A percentile compares a stretch with the other conserved stretches of the same genome.
These are phyloP conservation scores for Cyamopsis tetragonoloba DNA, from an alignment of 306 rosid genomes.

Conservation along the genomic window DNA sequence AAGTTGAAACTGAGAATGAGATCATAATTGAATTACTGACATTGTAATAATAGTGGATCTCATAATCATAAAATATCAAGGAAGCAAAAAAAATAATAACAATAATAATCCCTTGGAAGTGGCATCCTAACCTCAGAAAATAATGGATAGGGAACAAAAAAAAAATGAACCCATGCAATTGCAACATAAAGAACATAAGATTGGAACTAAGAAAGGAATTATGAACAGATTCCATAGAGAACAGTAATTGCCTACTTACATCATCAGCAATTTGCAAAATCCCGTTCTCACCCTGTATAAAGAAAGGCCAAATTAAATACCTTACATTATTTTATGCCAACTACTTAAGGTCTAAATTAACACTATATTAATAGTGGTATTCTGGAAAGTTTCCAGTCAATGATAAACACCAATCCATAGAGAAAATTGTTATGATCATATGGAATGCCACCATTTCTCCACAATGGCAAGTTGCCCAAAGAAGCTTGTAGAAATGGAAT, in stretches of 20 bases:
- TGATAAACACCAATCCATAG: background rate
- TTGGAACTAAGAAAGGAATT: background rate
- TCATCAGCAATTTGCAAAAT: conserved; percentile 74
- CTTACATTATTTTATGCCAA: background rate
- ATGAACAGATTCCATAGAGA: background rate
- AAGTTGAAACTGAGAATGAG: background rate
- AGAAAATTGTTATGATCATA: background rate
- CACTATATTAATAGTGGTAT: background rate
- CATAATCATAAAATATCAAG: background rate
- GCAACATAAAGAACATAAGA: background rate
- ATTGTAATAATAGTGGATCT: background rate
- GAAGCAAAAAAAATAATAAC: too few relatives aligned
- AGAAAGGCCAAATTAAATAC: conserved; percentile 10
- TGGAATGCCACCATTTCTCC: background rate
- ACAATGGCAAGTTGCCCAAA: background rate
- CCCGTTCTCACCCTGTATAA: conserved; percentile 68
- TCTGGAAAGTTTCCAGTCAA: conserved; percentile 6
- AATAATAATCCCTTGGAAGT: background rate
- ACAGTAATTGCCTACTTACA: conserved; percentile 46
- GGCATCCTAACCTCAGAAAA: background rate
- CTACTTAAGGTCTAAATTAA: background rate
- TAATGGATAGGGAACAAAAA: background rate
- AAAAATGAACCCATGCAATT: background rate
- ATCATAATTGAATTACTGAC: background rate
- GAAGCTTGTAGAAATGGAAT: conserved; percentile 18